Evolutionary conservation across 2,329 filamentous ascomycete species (phyloP).

Genomic region (Microcera coccophila): DNA sequence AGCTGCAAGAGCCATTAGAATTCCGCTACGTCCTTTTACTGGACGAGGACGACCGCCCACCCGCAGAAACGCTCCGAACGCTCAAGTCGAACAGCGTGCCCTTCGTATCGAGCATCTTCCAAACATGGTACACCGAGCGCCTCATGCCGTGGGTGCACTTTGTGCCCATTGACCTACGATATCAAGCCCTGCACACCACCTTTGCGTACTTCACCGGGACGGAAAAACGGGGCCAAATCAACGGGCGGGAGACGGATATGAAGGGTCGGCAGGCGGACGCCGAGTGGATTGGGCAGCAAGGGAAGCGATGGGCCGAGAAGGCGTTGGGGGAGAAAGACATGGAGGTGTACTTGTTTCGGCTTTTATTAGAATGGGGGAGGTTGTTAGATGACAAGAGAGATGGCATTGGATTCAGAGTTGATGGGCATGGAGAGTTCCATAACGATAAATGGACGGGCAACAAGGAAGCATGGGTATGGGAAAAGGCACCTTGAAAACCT

Average conservation of each 20-base stretch:
- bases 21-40: slow-evolving; percentile 69
- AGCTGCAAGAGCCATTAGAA: slow-evolving; percentile 52
- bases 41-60: slow-evolving; percentile 66
- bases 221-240: slow-evolving; percentile 38
- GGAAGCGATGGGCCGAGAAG: slow-evolving; percentile 60
- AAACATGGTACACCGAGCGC: slow-evolving; percentile 74
- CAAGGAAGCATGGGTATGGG: too few relatives aligned
- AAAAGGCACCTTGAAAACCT: too few relatives aligned
- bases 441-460: slow-evolving; percentile 29
- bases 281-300: slow-evolving; percentile 62
- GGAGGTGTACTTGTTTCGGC: slow-evolving; percentile 74
- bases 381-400: slow-evolving; percentile 60
- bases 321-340: slow-evolving; percentile 68
- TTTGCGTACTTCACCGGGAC: slow-evolving; percentile 69
- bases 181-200: slow-evolving; percentile 70
- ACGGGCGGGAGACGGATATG: slow-evolving; percentile 46
- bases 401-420: slow-evolving; percentile 37
- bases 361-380: slow-evolving; percentile 74
- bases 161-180: slow-evolving; percentile 69
- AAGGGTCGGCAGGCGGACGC: slow-evolving; percentile 49
- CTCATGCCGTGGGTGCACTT: slow-evolving; percentile 76
- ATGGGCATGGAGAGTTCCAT: slow-evolving; percentile 27
- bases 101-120: slow-evolving; percentile 68
- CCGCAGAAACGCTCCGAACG: slow-evolving; percentile 56
- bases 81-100: slow-evolving; percentile 64